Base-by-base conservation (phyloP, 2,329 filamentous ascomycete species). In the Emydomyces testavorans region DNA sequence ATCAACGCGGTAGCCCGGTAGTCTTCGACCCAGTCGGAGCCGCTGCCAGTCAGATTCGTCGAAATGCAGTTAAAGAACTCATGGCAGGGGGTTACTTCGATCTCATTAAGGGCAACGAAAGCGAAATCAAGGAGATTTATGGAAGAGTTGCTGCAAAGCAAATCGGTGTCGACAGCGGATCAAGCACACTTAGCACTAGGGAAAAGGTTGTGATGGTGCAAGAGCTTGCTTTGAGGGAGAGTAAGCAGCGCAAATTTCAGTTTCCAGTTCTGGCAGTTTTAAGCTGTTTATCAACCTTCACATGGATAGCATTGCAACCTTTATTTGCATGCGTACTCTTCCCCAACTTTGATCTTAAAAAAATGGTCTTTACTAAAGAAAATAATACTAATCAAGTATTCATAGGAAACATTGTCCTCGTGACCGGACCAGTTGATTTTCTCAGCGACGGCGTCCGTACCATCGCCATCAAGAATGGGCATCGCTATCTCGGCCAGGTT, bases 101-200 rank as follows among this genome's bases (percentile, higher is more conserved):
- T 63, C 73, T 95, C 35, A 89, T 96, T 66, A 96, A 96, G 63
- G 90, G 90, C 41, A 96, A 96, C 65, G 86, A 93, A 62, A 80
- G 83, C 46, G 92, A 96, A 65, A 88, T 96, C 52, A 72, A 76
- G 40, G 80, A 84, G 2, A 79, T 90, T 0, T 77, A 75, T 32
- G 83, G 82, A 35, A 71, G 75, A 36, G 66, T 62, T 20, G 64
- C 64, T 8, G 67, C 71, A 1, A 77, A 80, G 53, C 90, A 95
- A 65, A 80, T 82, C 36, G 90, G 90, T 41, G 90, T 96, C 8
- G 90, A 96, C 65, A 86, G 82, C 53, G 77, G 76, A 1, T 67
- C 76, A 3, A 78, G 79, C 41, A 71, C 70, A 2, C 64, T 78
- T 53, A 61, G 69, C 15, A 55, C 69, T 1, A 58, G 68, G 0